A percentile compares a stretch with the other conserved stretches of the same genome.
Conservation (phyloP, 73 alveolate genomes). For the Durusdinium trenchii region DNA sequence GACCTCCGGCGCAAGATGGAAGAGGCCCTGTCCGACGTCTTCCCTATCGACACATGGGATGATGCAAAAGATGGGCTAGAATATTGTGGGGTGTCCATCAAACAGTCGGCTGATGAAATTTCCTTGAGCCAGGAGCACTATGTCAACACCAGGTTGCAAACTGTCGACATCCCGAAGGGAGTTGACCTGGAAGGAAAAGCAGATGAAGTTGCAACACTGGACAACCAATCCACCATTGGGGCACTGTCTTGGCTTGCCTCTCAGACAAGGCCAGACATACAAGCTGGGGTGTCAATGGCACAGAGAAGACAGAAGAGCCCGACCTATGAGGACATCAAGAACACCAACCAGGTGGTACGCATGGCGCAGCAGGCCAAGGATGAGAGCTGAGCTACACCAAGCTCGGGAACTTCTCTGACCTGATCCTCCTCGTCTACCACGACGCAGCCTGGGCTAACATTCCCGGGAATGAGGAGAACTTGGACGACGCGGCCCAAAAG, state of each 20-base stretch:
- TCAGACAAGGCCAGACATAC: background rate
- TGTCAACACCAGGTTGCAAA: background rate
- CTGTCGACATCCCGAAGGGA: background rate
- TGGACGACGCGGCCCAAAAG: background rate
- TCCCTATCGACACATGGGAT: background rate
- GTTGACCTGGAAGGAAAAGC: no score
- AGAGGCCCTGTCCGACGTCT: background rate
- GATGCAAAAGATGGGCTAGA: background rate
- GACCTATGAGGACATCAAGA: background rate
- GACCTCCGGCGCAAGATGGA: background rate
- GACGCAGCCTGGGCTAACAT: constrained; percentile 31
- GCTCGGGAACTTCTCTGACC: background rate
- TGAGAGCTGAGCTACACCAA: background rate
- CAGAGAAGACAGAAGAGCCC: background rate
- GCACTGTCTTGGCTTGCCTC: no score
- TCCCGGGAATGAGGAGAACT: background rate
- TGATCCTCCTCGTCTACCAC: background rate
- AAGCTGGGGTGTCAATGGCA: background rate
- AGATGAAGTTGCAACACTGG: background rate
- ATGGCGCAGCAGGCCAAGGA: constrained; percentile 4
- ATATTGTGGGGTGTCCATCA: background rate
- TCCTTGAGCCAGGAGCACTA: background rate
- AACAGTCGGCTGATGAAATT: background rate
- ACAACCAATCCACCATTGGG: constrained; percentile 8
- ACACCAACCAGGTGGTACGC: background rate